Evolutionary conservation across 2,329 filamentous ascomycete species (phyloP).

Genomic region (Paradendryphiella salina): DNA sequence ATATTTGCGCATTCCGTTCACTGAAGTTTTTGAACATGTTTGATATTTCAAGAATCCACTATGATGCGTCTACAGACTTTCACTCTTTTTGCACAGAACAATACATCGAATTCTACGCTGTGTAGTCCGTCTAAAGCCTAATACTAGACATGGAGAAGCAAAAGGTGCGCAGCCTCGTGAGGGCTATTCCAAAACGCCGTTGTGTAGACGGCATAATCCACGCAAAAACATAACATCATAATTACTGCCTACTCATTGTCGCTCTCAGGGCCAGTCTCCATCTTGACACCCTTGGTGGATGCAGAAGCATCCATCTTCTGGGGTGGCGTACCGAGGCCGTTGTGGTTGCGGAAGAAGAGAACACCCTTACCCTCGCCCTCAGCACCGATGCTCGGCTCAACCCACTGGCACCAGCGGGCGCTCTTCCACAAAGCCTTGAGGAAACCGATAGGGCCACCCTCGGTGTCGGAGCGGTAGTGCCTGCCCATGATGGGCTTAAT

Average conservation of each 20-base stretch:
- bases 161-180: slow-evolving; percentile 11
- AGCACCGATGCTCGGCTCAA: slow-evolving; percentile 85
- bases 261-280: slow-evolving; percentile 41
- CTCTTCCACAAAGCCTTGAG: slow-evolving; percentile 78
- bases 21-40: slow-evolving; percentile 2
- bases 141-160: slow-evolving; percentile 20
- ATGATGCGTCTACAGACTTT: slow-evolving; percentile 19
- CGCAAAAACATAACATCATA: slow-evolving; percentile 24
- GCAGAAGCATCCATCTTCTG: slow-evolving; percentile 25
- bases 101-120: slow-evolving; percentile 17
- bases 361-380: slow-evolving; percentile 80
- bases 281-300: slow-evolving; percentile 41
- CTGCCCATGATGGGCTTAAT: slow-evolving; percentile 94
- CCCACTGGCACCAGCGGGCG: slow-evolving; percentile 91
- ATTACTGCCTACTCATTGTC: slow-evolving; percentile 34
- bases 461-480: slow-evolving; percentile 85
- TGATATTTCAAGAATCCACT: slow-evolving; percentile 4
- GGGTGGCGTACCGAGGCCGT: slow-evolving; percentile 70
- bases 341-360: slow-evolving; percentile 93
- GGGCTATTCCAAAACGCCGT: slow-evolving; percentile 27
- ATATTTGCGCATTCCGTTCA: not conserved
- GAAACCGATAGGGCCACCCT: slow-evolving; percentile 78
- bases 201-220: slow-evolving; percentile 16
- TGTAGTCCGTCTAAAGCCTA: slow-evolving; percentile 17
- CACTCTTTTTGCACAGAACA: slow-evolving; percentile 2